Evolutionary conservation across 176 grass and related monocot species (phyloP).

Genomic region (Guadua angustifolia): DNA sequence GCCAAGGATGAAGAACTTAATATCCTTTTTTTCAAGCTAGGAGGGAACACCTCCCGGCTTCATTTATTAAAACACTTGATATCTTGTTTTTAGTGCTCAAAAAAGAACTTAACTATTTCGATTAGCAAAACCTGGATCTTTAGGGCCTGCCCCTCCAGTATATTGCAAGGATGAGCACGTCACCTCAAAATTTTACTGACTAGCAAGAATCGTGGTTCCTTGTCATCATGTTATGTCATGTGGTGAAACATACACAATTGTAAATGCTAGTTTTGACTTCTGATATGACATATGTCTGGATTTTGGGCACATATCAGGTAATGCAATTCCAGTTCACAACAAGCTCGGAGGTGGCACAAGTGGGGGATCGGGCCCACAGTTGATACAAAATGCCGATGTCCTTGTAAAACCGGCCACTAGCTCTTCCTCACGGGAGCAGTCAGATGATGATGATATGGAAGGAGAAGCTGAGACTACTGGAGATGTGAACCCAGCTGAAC

Average conservation of each 20-base stretch:
- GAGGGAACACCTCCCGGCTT: not conserved
- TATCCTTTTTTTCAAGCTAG: not conserved
- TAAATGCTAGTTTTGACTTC: slow-evolving; percentile 25
- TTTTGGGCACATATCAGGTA: slow-evolving; percentile 47
- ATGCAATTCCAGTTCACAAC: slow-evolving; percentile 56
- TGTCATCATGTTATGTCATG: slow-evolving; percentile 3
- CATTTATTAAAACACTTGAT: not conserved
- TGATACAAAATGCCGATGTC: slow-evolving; percentile 61
- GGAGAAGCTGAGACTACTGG: slow-evolving; percentile 77
- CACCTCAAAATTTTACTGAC: slow-evolving; percentile 9
- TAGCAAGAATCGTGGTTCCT: not conserved
- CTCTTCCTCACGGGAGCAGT: slow-evolving; percentile 72
- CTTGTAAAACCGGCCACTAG: slow-evolving; percentile 74
- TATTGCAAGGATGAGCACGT: not conserved
- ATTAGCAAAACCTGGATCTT: slow-evolving; percentile 8
- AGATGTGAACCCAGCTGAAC: slow-evolving; percentile 62
- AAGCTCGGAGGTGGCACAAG: slow-evolving; percentile 45
- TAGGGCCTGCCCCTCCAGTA: not conserved
- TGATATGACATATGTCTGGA: slow-evolving; percentile 17
- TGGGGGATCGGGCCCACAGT: slow-evolving; percentile 42
- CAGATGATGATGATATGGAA: slow-evolving; percentile 89
- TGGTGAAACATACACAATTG: slow-evolving; percentile 19
- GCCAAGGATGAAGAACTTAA: not conserved
- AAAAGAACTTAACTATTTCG: not conserved
- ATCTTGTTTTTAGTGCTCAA: slow-evolving; percentile 9